A percentile compares a stretch with the other conserved stretches of the same genome.
Evolutionary conservation across 2,329 filamentous ascomycete species (phyloP).

Genomic region (Ascochyta rabiei): DNA sequence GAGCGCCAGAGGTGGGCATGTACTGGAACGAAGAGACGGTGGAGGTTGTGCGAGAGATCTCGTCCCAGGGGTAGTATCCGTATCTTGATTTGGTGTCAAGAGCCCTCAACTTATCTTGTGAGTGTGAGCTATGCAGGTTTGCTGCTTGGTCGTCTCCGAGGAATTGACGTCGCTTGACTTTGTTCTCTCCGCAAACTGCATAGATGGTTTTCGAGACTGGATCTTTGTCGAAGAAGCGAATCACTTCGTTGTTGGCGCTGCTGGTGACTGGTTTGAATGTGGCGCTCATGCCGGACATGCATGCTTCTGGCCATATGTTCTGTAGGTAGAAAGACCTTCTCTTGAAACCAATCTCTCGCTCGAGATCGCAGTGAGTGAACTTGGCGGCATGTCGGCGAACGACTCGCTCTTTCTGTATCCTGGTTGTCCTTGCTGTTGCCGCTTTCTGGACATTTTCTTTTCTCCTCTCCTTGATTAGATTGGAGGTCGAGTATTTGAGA

Average conservation of each 20-base stretch:
- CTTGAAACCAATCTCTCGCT: slow-evolving; percentile 36
- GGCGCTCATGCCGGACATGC: slow-evolving; percentile 21
- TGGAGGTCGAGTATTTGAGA: slow-evolving; percentile 50
- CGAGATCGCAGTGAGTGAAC: slow-evolving; percentile 27
- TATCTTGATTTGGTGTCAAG: slow-evolving; percentile 18
- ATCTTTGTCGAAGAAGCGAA: slow-evolving; percentile 40
- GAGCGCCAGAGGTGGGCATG: slow-evolving; percentile 33
- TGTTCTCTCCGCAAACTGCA: slow-evolving; percentile 32
- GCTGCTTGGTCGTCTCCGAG: slow-evolving; percentile 1
- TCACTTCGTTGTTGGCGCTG: slow-evolving; percentile 4
- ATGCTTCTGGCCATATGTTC: slow-evolving; percentile 36
- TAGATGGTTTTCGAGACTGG: slow-evolving; percentile 32
- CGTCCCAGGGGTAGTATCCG: slow-evolving; percentile 30
- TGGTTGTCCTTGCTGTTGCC: slow-evolving; percentile 12
- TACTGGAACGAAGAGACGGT: slow-evolving; percentile 40
- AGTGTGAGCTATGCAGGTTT: background rate
- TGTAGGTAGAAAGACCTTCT: slow-evolving; percentile 28
- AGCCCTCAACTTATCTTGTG: background rate
- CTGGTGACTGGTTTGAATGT: slow-evolving; percentile 17
- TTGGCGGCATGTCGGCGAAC: slow-evolving; percentile 23
- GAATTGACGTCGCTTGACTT: slow-evolving; percentile 22
- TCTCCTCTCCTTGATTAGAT: slow-evolving; percentile 46
- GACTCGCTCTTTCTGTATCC: slow-evolving; percentile 34
- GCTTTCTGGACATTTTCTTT: slow-evolving; percentile 28
- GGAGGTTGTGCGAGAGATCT: slow-evolving; percentile 32